Evolutionary conservation across 140 eudicot genomes (phyloP).

Genomic region (Erigeron philadelphicus): DNA sequence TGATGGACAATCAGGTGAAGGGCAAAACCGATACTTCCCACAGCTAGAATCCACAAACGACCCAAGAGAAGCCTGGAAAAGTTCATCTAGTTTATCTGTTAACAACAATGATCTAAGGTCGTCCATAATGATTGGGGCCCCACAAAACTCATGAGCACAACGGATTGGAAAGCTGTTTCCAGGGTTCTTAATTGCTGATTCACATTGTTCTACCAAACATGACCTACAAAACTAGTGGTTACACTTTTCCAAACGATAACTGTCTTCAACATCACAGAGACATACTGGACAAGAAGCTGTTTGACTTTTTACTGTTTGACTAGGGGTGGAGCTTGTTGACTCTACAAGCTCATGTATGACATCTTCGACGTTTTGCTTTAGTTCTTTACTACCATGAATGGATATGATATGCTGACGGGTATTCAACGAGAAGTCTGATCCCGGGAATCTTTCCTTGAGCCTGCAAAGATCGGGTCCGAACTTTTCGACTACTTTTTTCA

Average conservation of each 20-base stretch:
- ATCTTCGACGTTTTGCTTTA: slow-evolving; percentile 63
- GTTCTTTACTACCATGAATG: slow-evolving; percentile 51
- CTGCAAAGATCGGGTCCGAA: slow-evolving; percentile 77
- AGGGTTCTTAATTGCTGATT: slow-evolving; percentile 69
- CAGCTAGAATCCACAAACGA: slow-evolving; percentile 62
- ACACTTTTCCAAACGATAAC: slow-evolving; percentile 56
- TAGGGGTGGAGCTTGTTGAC: slow-evolving; percentile 22
- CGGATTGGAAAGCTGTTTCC: slow-evolving; percentile 51
- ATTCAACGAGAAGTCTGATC: slow-evolving; percentile 53
- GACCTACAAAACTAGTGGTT: slow-evolving; percentile 60
- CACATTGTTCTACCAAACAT: slow-evolving; percentile 78
- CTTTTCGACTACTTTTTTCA: slow-evolving; percentile 70
- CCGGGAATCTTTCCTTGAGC: slow-evolving; percentile 66
- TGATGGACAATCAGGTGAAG: slow-evolving; percentile 92
- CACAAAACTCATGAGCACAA: slow-evolving; percentile 60
- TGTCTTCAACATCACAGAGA: slow-evolving; percentile 78
- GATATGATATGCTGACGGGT: slow-evolving; percentile 64
- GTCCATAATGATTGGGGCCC: slow-evolving; percentile 36
- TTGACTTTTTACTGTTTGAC: slow-evolving; percentile 22
- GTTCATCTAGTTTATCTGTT: slow-evolving; percentile 70
- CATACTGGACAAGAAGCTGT: slow-evolving; percentile 61
- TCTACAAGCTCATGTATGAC: slow-evolving; percentile 48
- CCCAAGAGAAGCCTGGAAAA: slow-evolving; percentile 75
- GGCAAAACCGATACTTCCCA: slow-evolving; percentile 68
- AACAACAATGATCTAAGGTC: slow-evolving; percentile 53